These are phyloP conservation scores for Pelargonium australe DNA, from an alignment of 441 rosid genomes.

Conservation along the genomic window DNA sequence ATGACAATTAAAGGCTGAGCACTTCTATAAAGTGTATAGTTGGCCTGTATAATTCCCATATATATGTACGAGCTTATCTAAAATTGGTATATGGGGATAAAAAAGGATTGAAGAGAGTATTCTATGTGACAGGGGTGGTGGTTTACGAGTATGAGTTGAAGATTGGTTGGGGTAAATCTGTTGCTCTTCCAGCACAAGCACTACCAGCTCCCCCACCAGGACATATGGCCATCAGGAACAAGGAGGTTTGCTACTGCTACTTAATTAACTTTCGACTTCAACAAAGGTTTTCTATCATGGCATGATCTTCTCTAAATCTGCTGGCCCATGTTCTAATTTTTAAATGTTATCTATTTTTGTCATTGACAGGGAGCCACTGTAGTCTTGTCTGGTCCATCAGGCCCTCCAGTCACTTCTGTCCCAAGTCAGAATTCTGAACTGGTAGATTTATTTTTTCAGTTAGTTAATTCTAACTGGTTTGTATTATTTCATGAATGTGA, in stretches of 20 bases:
- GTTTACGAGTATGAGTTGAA: slow-evolving; percentile 95
- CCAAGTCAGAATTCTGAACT: slow-evolving; percentile 83
- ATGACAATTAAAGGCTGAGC: background rate
- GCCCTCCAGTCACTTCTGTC: slow-evolving; percentile 78
- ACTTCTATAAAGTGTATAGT: background rate
- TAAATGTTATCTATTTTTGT: slow-evolving; percentile 22
- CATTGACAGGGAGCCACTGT: slow-evolving; percentile 76
- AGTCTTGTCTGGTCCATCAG: slow-evolving; percentile 93
- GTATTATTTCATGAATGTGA: background rate
- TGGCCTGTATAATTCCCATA: background rate
- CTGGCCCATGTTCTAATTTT: slow-evolving; percentile 20
- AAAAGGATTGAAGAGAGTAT: slow-evolving; percentile 9
- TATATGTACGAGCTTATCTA: background rate
- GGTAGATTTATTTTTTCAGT: slow-evolving; percentile 43
- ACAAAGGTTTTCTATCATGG: background rate
- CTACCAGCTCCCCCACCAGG: slow-evolving; percentile 99
- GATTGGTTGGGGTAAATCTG: slow-evolving; percentile 99
- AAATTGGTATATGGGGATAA: slow-evolving; percentile 4
- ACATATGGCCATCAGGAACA: slow-evolving; percentile 98
- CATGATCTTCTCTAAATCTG: background rate
- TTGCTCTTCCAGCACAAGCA: slow-evolving; percentile 98
- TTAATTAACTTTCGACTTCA: background rate
- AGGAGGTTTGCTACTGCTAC: slow-evolving; percentile 61
- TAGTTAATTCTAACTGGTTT: too few species aligned
- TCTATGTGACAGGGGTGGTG: slow-evolving; percentile 61